phyloP scores from a whole-genome alignment of 2,329 filamentous ascomycete genomes.

The Trichophyton simii region DNA sequence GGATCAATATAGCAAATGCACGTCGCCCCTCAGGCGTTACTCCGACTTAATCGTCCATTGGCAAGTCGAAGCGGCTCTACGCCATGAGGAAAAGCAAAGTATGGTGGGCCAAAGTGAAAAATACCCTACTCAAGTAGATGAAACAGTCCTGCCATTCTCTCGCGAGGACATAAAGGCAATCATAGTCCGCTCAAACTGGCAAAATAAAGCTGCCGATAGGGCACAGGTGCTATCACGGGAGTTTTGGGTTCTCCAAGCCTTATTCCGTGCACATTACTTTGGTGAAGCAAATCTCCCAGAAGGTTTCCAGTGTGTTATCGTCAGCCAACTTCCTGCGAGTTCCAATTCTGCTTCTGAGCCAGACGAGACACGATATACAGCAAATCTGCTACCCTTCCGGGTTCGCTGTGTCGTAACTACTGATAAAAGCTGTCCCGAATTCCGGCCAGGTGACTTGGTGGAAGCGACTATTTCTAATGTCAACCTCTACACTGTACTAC shows the following conservation, averaged over 20 bases:
- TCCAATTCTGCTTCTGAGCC: slow-evolving; percentile 10
- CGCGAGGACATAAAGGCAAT: slow-evolving; percentile 36
- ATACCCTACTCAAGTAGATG: slow-evolving; percentile 26
- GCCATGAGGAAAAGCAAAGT: slow-evolving; percentile 36
- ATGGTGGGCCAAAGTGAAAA: slow-evolving; percentile 21
- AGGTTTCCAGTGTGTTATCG: slow-evolving; percentile 31
- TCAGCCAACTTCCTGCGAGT: slow-evolving; percentile 21
- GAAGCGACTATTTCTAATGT: slow-evolving; percentile 13
- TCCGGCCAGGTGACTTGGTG: slow-evolving; percentile 13
- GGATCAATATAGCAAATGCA: slow-evolving; percentile 44
- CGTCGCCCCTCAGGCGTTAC: slow-evolving; percentile 49
- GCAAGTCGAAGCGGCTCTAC: slow-evolving; percentile 51
- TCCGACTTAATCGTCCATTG: slow-evolving; percentile 50
- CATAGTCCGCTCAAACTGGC: slow-evolving; percentile 33
- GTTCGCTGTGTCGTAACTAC: slow-evolving; percentile 13
- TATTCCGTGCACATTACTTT: slow-evolving; percentile 48
- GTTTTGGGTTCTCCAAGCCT: slow-evolving; percentile 42
- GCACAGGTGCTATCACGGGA: slow-evolving; percentile 27
- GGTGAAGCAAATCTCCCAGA: slow-evolving; percentile 40
- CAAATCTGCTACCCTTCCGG: slow-evolving; percentile 14
- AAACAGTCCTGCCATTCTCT: slow-evolving; percentile 36
- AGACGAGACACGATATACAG: slow-evolving; percentile 10
- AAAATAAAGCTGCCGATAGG: slow-evolving; percentile 30
- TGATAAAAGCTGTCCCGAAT: slow-evolving; percentile 4
- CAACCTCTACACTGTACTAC: slow-evolving; percentile 13